phyloP scores from a whole-genome alignment of 495 filamentous ascomycete genomes.

The Penicillium cinerascens region DNA sequence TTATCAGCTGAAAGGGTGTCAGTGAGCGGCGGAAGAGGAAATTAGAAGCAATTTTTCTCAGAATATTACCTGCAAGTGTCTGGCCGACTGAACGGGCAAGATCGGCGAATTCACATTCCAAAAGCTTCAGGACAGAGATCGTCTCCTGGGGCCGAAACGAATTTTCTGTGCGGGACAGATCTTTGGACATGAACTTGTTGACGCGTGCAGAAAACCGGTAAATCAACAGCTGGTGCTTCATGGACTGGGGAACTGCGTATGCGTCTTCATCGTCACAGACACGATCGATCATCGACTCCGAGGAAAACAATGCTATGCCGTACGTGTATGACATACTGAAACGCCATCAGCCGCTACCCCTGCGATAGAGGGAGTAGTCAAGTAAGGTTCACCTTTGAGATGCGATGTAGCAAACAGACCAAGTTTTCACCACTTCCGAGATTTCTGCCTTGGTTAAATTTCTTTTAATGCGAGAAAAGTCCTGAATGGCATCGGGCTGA shows the following conservation, averaged over 20 bases:
- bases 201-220: slow-evolving; percentile 10
- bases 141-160: neutral
- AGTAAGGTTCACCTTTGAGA: slow-evolving; percentile 7
- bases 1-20: neutral
- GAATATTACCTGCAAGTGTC: slow-evolving; percentile 4
- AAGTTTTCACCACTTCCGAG: slow-evolving; percentile 8
- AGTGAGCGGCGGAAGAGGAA: neutral
- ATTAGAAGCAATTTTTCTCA: no score
- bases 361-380: no score
- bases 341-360: neutral
- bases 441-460: slow-evolving; percentile 4
- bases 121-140: neutral
- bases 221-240: slow-evolving; percentile 12
- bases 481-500: slow-evolving; percentile 12
- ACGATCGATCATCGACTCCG: slow-evolving; percentile 8
- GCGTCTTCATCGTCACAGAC: slow-evolving; percentile 6
- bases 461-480: slow-evolving; percentile 13
- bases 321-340: slow-evolving; percentile 3
- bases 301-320: slow-evolving; percentile 1
- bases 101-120: slow-evolving; percentile 4
- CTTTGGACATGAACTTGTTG: slow-evolving; percentile 3
- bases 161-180: neutral
- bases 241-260: neutral
- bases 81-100: neutral
- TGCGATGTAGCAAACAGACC: slow-evolving; percentile 17